Evolutionary conservation across 1,139 yeast genomes (phyloP).

Genomic region (Suhomyces terraborum): DNA sequence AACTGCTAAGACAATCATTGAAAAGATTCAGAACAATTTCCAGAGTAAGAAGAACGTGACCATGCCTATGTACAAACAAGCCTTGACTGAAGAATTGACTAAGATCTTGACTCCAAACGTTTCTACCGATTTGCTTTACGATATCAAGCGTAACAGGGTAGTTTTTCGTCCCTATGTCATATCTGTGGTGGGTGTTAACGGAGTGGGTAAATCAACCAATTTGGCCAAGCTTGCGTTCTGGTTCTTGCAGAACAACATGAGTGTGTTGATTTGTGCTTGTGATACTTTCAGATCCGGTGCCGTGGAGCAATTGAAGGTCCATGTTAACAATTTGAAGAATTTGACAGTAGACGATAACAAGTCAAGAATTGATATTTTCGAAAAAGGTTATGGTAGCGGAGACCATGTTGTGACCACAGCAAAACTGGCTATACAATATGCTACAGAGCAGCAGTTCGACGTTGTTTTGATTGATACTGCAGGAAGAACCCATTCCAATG

Average conservation of each 20-base stretch:
- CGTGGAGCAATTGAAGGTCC: constrained; percentile 93
- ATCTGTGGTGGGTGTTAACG: constrained; percentile 96
- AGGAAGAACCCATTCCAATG: constrained; percentile 95
- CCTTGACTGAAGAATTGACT: constrained; percentile 75
- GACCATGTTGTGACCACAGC: constrained; percentile 92
- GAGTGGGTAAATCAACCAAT: constrained; percentile 96
- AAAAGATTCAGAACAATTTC: constrained; percentile 37
- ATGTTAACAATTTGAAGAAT: constrained; percentile 78
- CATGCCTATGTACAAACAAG: constrained; percentile 43
- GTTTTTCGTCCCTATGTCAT: constrained; percentile 78
- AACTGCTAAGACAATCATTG: constrained; percentile 41
- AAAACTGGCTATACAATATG: constrained; percentile 85
- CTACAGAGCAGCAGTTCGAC: constrained; percentile 63
- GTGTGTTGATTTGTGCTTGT: constrained; percentile 91
- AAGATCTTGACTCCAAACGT: constrained; percentile 90
- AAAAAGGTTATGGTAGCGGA: constrained; percentile 96
- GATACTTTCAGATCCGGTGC: constrained; percentile 99
- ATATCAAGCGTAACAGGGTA: constrained; percentile 59
- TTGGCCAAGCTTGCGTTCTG: constrained; percentile 93
- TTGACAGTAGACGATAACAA: constrained; percentile 45
- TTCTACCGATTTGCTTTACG: constrained; percentile 83
- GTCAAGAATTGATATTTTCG: constrained; percentile 74
- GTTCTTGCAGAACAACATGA: constrained; percentile 86
- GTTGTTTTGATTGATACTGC: constrained; percentile 95
- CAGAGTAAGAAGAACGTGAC: constrained; percentile 32